These are phyloP conservation scores for Cercospora zeina DNA, from an alignment of 2,329 filamentous ascomycete genomes.

Conservation along the genomic window DNA sequence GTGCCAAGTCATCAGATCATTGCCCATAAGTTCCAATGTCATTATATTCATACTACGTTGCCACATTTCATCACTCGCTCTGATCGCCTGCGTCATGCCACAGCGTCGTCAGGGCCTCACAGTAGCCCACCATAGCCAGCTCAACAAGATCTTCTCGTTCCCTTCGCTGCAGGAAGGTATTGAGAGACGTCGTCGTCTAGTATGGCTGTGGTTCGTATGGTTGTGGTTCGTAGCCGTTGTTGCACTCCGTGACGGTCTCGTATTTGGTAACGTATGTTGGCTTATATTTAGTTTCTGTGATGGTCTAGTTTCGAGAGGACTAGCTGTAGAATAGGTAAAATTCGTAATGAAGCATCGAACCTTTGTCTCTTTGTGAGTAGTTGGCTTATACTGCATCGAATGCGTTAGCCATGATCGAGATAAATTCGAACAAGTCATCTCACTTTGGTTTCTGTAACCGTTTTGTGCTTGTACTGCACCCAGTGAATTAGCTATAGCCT, in stretches of 20 bases:
- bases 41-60: neutral
- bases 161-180: neutral
- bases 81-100: neutral
- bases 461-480: neutral
- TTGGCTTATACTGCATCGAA: neutral
- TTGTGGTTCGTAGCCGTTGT: neutral
- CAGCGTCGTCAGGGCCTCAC: neutral
- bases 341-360: no score
- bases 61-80: neutral
- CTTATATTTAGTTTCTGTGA: neutral
- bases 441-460: neutral
- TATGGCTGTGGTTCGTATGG: neutral
- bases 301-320: no score
- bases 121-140: neutral
- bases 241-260: neutral
- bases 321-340: no score
- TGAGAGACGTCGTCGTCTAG: neutral
- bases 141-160: neutral
- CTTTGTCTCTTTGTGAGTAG: neutral
- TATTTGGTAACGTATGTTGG: conserved; percentile 5
- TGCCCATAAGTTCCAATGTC: neutral
- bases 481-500: neutral
- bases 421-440: neutral
- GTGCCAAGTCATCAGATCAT: neutral
- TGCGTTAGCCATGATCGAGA: neutral